phyloP scores from a whole-genome alignment of 495 filamentous ascomycete genomes.

The Tetracladium marchalianum region DNA sequence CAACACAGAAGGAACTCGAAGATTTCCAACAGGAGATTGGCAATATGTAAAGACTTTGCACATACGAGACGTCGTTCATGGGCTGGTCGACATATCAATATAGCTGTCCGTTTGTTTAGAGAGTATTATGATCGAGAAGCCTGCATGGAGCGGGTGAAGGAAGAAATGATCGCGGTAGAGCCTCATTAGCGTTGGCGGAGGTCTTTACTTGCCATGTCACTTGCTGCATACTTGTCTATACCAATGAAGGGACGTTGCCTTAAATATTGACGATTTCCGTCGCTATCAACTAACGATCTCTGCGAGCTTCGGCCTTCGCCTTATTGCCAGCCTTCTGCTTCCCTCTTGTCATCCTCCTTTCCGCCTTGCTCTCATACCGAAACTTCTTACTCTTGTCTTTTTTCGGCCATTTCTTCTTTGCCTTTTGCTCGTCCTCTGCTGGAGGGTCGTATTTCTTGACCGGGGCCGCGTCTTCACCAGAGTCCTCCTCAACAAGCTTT shows the following conservation, averaged over 20 bases:
- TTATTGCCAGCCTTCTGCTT: constrained; percentile 58
- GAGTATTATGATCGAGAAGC: background rate
- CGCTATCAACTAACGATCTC: constrained; percentile 13
- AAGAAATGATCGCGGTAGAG: constrained; percentile 1
- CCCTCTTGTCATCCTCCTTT: constrained; percentile 54
- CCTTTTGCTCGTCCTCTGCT: constrained; percentile 23
- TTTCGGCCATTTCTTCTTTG: constrained; percentile 45
- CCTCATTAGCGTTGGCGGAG: constrained; percentile 8
- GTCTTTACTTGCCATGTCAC: background rate
- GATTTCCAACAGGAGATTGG: constrained; percentile 81
- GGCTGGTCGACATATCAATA: background rate
- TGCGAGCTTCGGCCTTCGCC: constrained; percentile 24
- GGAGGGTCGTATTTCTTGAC: constrained; percentile 19
- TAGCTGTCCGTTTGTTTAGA: no score
- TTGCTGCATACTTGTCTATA: constrained; percentile 6
- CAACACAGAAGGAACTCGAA: constrained; percentile 84
- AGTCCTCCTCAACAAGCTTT: constrained; percentile 36
- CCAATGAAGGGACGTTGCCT: constrained; percentile 8
- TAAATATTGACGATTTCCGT: background rate
- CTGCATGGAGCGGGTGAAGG: background rate
- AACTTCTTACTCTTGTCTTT: constrained; percentile 87
- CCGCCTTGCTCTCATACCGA: constrained; percentile 73
- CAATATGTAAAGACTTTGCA: constrained; percentile 58
- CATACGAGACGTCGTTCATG: background rate
- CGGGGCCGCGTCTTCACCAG: constrained; percentile 32